phyloP scores from a whole-genome alignment of 306 rosid genomes.

The Rosa rugosa region DNA sequence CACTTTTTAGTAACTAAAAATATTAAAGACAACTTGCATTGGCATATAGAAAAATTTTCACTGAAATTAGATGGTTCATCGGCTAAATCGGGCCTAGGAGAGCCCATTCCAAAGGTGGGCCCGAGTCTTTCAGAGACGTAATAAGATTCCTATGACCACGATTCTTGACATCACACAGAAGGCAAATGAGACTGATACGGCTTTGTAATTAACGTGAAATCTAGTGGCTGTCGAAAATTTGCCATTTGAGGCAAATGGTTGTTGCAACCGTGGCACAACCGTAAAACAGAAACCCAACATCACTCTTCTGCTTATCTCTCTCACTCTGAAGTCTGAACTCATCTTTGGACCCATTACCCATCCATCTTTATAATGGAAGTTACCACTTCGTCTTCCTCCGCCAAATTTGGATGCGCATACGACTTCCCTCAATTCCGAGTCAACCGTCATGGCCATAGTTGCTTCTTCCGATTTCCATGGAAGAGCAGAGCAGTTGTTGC shows the following conservation, averaged over 20 bases:
- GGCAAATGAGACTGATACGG: neutral
- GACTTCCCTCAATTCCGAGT: conserved; percentile 13
- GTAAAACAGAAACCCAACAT: conserved; percentile 7
- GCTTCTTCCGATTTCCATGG: neutral
- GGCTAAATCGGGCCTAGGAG: too few relatives aligned
- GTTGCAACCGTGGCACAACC: conserved; percentile 45
- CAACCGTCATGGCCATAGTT: neutral
- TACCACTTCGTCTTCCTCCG: conserved; percentile 29
- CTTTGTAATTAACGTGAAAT: neutral
- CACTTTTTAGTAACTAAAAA: too few relatives aligned
- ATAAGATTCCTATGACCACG: neutral
- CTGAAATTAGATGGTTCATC: too few relatives aligned
- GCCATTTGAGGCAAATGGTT: neutral
- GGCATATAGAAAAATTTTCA: too few relatives aligned
- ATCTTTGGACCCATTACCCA: neutral
- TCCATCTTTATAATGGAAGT: conserved; percentile 43
- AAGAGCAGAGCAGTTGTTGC: conserved; percentile 19
- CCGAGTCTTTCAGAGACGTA: neutral
- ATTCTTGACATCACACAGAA: neutral
- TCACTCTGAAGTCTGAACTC: neutral
- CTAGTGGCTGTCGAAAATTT: neutral
- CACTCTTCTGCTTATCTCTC: neutral
- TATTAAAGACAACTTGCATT: too few relatives aligned
- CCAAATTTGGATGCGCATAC: conserved; percentile 23
- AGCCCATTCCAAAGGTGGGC: too few relatives aligned